phyloP scores from a whole-genome alignment of 805 yeast species.

The Yarrowia divulgata region DNA sequence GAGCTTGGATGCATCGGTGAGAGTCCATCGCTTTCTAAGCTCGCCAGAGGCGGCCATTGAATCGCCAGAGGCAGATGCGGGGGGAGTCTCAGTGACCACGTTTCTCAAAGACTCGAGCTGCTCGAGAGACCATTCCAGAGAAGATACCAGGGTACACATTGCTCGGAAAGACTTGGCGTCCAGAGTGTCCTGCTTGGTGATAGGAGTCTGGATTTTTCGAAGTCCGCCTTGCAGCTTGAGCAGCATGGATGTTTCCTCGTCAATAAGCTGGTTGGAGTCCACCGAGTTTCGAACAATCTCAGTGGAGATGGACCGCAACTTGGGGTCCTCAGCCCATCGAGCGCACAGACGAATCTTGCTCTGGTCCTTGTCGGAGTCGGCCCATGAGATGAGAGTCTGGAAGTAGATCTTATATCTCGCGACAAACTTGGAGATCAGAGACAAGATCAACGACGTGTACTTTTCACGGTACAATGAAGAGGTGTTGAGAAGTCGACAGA shows the following conservation, averaged over 20 bases:
- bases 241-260: slow-evolving; percentile 12
- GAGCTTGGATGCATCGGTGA: slow-evolving; percentile 45
- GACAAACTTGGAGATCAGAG: slow-evolving; percentile 45
- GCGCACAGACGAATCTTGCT: slow-evolving; percentile 30
- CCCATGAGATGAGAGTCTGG: slow-evolving; percentile 37
- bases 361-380: slow-evolving; percentile 38
- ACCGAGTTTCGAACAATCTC: slow-evolving; percentile 27
- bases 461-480: slow-evolving; percentile 65
- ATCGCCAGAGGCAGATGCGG: slow-evolving; percentile 19
- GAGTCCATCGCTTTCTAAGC: slow-evolving; percentile 49
- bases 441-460: slow-evolving; percentile 54
- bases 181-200: slow-evolving; percentile 61
- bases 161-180: slow-evolving; percentile 61
- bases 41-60: slow-evolving; percentile 40
- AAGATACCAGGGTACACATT: slow-evolving; percentile 60
- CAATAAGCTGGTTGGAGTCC: slow-evolving; percentile 20
- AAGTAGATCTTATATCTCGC: slow-evolving; percentile 41
- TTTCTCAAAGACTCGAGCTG: slow-evolving; percentile 38
- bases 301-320: slow-evolving; percentile 7
- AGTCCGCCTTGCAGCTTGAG: slow-evolving; percentile 9
- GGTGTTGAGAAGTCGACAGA: slow-evolving; percentile 65
- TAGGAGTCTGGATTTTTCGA: slow-evolving; percentile 19
- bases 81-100: slow-evolving; percentile 25
- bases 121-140: slow-evolving; percentile 57
- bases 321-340: slow-evolving; percentile 38